Base-by-base conservation (phyloP, 2,329 filamentous ascomycete species). In the Zarea fungicola region DNA sequence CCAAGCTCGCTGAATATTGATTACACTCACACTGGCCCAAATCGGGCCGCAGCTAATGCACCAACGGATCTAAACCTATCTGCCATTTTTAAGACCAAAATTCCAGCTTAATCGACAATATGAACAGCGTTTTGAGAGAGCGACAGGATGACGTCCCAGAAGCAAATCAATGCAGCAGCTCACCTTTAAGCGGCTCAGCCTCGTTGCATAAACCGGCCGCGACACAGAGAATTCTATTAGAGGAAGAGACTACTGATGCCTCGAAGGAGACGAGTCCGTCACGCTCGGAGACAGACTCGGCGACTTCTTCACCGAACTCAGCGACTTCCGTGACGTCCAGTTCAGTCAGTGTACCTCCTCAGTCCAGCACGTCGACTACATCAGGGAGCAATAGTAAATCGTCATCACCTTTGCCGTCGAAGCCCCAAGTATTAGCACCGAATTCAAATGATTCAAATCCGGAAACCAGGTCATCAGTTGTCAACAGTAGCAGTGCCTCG, bases 21-120 rank as follows among this genome's bases (percentile, higher is more conserved):
- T 46, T 32, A 46, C 32, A 37, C 11, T 37, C 32, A 46, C 25
- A 36, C 42, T 10, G 42, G 42, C 42, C 42, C 42, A 28, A 6
- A 13, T 21, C 25, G 42, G 42, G 42, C 42, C 42, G 36, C 13
- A 46, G 14, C 42, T 23, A 29, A 11, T 25, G 16, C 28, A 13
- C 28, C 8, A 19, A 11, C 13, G 18, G 13, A 36, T 5, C n/a
- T n/a, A n/a, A n/a, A n/a, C n/a, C n/a, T n/a, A n/a, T n/a, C n/a
- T n/a, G n/a, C n/a, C n/a, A n/a, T n/a, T n/a, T n/a, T n/a, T n/a
- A n/a, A n/a, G n/a, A n/a, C n/a, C n/a, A n/a, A n/a, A n/a, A n/a
- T n/a, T n/a, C n/a, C n/a, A n/a, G n/a, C n/a, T n/a, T n/a, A n/a
- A n/a, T n/a, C n/a, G n/a, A 23, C 42, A 25, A 46, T 19, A 46